These are phyloP conservation scores for Mortierella alpina DNA, from an alignment of 192 early-diverging fungal species.

Conservation along the genomic window DNA sequence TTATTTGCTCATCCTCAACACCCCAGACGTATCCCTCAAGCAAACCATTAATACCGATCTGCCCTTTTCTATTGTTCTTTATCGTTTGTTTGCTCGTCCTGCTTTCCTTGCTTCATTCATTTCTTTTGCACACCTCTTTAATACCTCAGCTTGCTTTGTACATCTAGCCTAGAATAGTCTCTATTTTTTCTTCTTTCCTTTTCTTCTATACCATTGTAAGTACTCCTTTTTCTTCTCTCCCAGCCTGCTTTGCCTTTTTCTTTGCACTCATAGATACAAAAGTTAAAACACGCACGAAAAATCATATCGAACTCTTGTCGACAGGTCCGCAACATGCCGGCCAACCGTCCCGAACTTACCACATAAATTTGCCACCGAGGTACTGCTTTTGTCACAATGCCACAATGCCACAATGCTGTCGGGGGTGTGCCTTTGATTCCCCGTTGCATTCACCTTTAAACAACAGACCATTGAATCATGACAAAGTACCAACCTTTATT, in stretches of 20 bases:
- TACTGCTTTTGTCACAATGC: too few species aligned
- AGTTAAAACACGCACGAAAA: not conserved
- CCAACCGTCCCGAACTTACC: too few species aligned
- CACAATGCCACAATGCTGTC: slow-evolving; percentile 1
- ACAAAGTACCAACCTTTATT: slow-evolving; percentile 38
- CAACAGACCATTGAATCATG: not conserved
- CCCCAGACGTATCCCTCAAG: not conserved
- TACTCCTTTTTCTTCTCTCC: slow-evolving; percentile 7
- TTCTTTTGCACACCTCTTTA: slow-evolving; percentile 8
- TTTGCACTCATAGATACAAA: not conserved
- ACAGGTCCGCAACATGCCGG: too few species aligned
- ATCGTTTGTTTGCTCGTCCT: slow-evolving; percentile 16
- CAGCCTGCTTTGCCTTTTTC: slow-evolving; percentile 5
- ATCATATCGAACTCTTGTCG: not conserved
- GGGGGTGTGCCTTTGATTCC: not conserved
- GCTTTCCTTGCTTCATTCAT: slow-evolving; percentile 3
- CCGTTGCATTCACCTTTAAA: not conserved
- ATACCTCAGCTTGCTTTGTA: slow-evolving; percentile 7
- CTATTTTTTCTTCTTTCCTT: not conserved
- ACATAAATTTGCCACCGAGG: not conserved
- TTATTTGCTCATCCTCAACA: slow-evolving; percentile 8
- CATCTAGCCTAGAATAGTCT: slow-evolving; percentile 27
- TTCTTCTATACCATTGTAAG: not conserved
- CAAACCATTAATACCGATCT: slow-evolving; percentile 38
- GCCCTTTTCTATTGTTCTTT: slow-evolving; percentile 6